These are phyloP conservation scores for Ogataea haglerorum DNA, from an alignment of 805 yeast genomes.

Conservation along the genomic window DNA sequence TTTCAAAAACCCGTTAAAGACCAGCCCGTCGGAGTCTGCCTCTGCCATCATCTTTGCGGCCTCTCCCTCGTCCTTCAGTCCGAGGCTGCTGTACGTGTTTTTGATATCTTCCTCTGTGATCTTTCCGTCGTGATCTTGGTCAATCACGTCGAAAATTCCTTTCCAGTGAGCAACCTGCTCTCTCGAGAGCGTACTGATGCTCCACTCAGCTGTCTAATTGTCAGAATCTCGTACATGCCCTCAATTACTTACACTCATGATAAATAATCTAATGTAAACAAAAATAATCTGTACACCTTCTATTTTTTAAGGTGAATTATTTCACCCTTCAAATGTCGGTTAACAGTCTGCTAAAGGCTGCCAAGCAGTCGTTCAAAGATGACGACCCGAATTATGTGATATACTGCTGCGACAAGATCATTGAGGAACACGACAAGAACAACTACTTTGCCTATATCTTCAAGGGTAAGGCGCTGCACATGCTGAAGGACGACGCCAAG, in stretches of 20 bases:
- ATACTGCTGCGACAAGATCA: constrained; percentile 50
- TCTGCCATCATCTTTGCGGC: constrained; percentile 48
- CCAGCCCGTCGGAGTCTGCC: constrained; percentile 34
- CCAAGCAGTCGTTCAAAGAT: constrained; percentile 48
- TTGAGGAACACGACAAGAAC: constrained; percentile 49
- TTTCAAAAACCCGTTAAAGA: constrained; percentile 64
- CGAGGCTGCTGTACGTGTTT: constrained; percentile 50
- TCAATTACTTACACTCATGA: background rate
- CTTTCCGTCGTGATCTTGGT: constrained; percentile 73
- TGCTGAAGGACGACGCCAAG: constrained; percentile 34
- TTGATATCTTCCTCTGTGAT: constrained; percentile 55
- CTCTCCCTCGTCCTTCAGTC: constrained; percentile 39
- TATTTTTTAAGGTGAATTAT: background rate
- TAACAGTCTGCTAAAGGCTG: constrained; percentile 40
- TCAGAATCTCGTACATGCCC: background rate
- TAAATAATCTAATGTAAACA: constrained; percentile 1
- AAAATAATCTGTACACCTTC: background rate
- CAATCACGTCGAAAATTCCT: constrained; percentile 76
- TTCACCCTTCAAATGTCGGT: constrained; percentile 11
- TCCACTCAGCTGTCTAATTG: constrained; percentile 1
- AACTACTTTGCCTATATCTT: constrained; percentile 68
- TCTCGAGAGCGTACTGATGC: constrained; percentile 42
- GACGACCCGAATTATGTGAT: constrained; percentile 63
- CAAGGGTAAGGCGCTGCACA: constrained; percentile 64
- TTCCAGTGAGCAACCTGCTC: constrained; percentile 64